phyloP scores from a whole-genome alignment of 306 rosid genomes.

The Carpinus fangiana region DNA sequence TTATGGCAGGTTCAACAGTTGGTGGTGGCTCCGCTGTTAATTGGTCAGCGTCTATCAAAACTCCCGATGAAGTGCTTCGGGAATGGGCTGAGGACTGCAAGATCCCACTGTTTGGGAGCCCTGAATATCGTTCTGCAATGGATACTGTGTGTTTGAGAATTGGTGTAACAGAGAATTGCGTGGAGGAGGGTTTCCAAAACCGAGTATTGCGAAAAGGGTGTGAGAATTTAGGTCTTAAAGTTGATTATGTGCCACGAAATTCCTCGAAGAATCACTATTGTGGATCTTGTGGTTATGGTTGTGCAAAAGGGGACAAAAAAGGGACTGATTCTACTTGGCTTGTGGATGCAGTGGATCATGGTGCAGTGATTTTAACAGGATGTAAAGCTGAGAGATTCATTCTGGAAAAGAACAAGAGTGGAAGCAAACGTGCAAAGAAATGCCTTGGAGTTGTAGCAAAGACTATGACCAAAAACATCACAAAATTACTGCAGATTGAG shows the following conservation, averaged over 20 bases:
- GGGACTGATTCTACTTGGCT: constrained; percentile 88
- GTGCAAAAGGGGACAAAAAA: constrained; percentile 68
- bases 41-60: constrained; percentile 84
- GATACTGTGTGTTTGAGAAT: constrained; percentile 66
- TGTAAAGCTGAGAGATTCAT: constrained; percentile 70
- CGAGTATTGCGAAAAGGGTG: constrained; percentile 83
- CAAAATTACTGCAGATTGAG: constrained; percentile 53
- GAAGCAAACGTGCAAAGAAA: constrained; percentile 46
- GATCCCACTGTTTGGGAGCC: constrained; percentile 50
- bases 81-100: constrained; percentile 60
- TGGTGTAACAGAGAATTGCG: constrained; percentile 60
- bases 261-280: constrained; percentile 66
- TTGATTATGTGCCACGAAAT: constrained; percentile 69
- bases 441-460: constrained; percentile 73
- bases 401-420: constrained; percentile 36
- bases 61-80: constrained; percentile 56
- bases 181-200: constrained; percentile 77
- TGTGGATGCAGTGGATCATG: constrained; percentile 79
- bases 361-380: constrained; percentile 70
- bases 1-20: constrained; percentile 74
- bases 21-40: constrained; percentile 90
- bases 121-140: constrained; percentile 65
- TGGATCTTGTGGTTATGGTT: constrained; percentile 78
- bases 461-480: constrained; percentile 36
- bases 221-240: constrained; percentile 58